A percentile compares a stretch with the other conserved stretches of the same genome.
phyloP scores from a whole-genome alignment of 805 yeast species.

The Monosporozyma yasuniensis region DNA sequence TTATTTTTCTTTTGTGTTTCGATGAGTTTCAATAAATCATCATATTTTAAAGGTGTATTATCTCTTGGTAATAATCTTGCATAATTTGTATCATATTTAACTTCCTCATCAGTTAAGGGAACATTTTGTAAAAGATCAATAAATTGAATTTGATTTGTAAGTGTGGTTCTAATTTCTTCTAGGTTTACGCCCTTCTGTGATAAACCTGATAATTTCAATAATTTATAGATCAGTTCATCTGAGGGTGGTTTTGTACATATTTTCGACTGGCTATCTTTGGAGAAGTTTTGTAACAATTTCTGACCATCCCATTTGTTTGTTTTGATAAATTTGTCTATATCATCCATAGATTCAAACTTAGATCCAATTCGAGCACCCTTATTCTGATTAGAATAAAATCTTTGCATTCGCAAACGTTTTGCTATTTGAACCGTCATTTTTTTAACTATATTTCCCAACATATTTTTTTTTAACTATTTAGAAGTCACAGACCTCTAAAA shows the following conservation, averaged over 20 bases:
- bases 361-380: conserved; percentile 9
- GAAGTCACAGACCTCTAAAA: too few relatives aligned
- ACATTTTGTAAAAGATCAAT: conserved; percentile 36
- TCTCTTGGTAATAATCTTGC: conserved; percentile 27
- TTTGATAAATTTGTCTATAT: conserved; percentile 18
- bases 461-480: too few relatives aligned
- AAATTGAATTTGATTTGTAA: conserved; percentile 44
- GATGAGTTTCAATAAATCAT: conserved; percentile 26
- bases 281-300: conserved; percentile 11
- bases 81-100: conserved; percentile 1
- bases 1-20: conserved; percentile 16
- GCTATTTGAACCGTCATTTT: neutral
- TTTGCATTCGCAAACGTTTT: neutral
- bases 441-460: neutral
- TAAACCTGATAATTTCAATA: conserved; percentile 44
- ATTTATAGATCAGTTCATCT: conserved; percentile 17
- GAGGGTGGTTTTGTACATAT: neutral
- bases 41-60: conserved; percentile 23
- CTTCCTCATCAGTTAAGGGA: conserved; percentile 6
- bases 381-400: neutral
- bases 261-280: neutral
- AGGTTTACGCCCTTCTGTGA: conserved; percentile 26
- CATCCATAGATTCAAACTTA: conserved; percentile 16
- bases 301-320: conserved; percentile 21
- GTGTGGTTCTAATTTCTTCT: conserved; percentile 24